phyloP scores from a whole-genome alignment of 306 rosid species.

The Vigna reflexopilosa region DNA sequence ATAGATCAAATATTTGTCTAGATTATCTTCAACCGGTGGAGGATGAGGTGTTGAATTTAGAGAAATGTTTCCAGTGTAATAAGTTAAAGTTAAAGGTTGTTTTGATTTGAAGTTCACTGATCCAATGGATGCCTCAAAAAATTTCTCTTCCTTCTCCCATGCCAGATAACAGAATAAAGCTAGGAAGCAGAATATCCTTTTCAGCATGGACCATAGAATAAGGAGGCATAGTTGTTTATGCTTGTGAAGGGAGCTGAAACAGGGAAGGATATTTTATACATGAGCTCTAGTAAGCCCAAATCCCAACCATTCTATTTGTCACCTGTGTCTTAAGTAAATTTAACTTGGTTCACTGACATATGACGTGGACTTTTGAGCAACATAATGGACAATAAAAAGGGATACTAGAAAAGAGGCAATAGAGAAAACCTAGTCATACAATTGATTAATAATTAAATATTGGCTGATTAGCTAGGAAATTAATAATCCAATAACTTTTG shows the following conservation, averaged over 20 bases:
- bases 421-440: background rate
- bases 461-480: no score
- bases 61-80: constrained; percentile 2
- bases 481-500: no score
- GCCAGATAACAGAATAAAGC: background rate
- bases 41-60: constrained; percentile 21
- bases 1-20: constrained; percentile 30
- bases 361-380: constrained; percentile 3
- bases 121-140: constrained; percentile 17
- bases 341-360: constrained; percentile 7
- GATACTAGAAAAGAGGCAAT: background rate
- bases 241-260: constrained; percentile 27
- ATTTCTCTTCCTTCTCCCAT: background rate
- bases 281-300: constrained; percentile 12
- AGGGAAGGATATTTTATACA: constrained; percentile 1
- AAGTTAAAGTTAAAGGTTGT: background rate
- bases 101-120: constrained; percentile 9
- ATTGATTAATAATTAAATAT: background rate
- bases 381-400: constrained; percentile 6
- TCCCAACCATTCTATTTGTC: background rate
- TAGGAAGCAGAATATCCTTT: constrained; percentile 21
- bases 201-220: background rate
- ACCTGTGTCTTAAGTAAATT: background rate
- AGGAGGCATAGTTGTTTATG: background rate
- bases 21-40: constrained; percentile 20